Evolutionary conservation across 805 yeast genomes (phyloP).

Genomic region (Teunomyces aglyptinius): DNA sequence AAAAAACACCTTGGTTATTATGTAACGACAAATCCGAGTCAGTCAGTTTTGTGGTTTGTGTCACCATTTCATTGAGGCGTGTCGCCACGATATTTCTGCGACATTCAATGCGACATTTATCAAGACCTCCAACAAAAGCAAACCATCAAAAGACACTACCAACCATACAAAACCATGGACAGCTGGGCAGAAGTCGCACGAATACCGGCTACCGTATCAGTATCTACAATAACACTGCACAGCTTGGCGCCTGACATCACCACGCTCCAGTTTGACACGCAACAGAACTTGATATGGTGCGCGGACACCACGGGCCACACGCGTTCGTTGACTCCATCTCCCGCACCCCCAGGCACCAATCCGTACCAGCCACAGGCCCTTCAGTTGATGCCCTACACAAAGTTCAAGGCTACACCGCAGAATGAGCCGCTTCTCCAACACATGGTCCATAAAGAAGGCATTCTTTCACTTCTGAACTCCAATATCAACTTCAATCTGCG

Average conservation of each 20-base stretch:
- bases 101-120: constrained; percentile 1
- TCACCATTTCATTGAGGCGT: neutral
- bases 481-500: constrained; percentile 34
- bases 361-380: constrained; percentile 17
- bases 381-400: constrained; percentile 36
- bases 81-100: neutral
- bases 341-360: constrained; percentile 12
- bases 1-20: too few species aligned
- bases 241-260: constrained; percentile 16
- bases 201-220: constrained; percentile 10
- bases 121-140: neutral
- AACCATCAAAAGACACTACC: neutral
- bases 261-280: constrained; percentile 55
- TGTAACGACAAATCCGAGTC: too few species aligned
- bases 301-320: constrained; percentile 64
- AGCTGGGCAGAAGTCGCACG: constrained; percentile 16
- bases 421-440: constrained; percentile 26
- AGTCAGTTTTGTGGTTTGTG: neutral
- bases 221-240: neutral
- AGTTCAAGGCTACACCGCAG: constrained; percentile 25
- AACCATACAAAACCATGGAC: constrained; percentile 10
- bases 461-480: constrained; percentile 31
- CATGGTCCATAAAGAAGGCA: constrained; percentile 31
- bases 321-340: constrained; percentile 29
- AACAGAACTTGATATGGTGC: constrained; percentile 80